Evolutionary conservation across 169 alveolate species (phyloP).

Genomic region (Amoebophrya sp.): DNA sequence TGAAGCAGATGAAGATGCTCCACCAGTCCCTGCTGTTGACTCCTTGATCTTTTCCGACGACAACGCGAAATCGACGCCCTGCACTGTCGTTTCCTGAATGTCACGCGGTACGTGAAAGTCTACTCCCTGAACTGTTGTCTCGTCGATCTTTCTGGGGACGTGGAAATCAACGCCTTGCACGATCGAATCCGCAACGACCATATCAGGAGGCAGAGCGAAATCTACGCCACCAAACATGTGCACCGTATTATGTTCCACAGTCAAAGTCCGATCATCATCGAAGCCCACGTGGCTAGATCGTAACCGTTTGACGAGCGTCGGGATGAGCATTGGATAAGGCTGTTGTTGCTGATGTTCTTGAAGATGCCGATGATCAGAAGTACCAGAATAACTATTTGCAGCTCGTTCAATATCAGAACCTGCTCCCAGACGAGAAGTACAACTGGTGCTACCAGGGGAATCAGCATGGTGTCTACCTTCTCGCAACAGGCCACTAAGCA

Average conservation of each 20-base stretch:
- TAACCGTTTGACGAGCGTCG: not conserved
- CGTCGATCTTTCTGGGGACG: not conserved
- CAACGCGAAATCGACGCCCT: no score
- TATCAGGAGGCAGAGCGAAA: not conserved
- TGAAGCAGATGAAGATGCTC: no score
- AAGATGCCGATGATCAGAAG: not conserved
- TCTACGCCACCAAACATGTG: constrained; percentile 13
- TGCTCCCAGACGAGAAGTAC: no score
- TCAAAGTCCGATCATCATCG: not conserved
- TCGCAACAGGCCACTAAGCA: no score
- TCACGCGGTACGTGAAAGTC: no score
- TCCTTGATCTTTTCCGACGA: no score
- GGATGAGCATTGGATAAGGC: not conserved
- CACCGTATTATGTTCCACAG: not conserved
- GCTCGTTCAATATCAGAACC: no score
- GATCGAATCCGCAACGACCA: not conserved
- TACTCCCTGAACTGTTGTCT: not conserved
- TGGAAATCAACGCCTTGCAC: not conserved
- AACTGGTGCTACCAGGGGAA: no score
- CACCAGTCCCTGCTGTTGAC: no score
- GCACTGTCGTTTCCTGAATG: no score
- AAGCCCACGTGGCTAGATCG: not conserved
- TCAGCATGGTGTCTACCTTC: no score
- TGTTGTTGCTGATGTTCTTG: not conserved
- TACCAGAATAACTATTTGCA: no score